Evolutionary conservation across 768 basidiomycete species (phyloP), one percentile per base, ranked within the genome.

Genomic region (Serendipita sp.): DNA sequence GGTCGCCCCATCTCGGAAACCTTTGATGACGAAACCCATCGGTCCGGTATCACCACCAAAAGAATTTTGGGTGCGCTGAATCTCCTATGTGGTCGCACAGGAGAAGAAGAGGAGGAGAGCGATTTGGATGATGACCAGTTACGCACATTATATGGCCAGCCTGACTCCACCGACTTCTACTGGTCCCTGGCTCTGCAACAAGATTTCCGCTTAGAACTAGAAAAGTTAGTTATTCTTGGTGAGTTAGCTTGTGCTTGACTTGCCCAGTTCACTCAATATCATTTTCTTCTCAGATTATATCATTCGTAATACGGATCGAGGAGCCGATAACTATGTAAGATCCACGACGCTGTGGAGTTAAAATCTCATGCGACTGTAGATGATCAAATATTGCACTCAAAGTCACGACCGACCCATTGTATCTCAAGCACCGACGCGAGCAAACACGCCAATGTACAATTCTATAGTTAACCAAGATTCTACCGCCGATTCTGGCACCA

Each of bases 181-280:
- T 95, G 92, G 92, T 88, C 82, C 58, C 79, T 80, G 65, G 75
- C 76, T 4, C 76, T 93, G 45, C 90, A 92, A 66, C 80, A 84
- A 66, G 86, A 84, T 65, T 94, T 94, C 70, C 77, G 89, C 66
- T 86, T 90, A 72, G 89, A 93, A 67, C 75, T 95, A 24, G 91
- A 95, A 71, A 92, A 91, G 85, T 90, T 94, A 22, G 88, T 94
- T 26, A 86, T 92, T 61, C 75, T 94, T 68, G 88, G 88, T 88
- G 7, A 38, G 14, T 72, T 45, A 72, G 50, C 22, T 28, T 64
- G 11, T 45, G 42, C 60, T 51, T 50, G 43, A 56, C 38, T 61
- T 30, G 38, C 24, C 26, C 28, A 28, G 20, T 42, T 20, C 31
- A 20, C 24, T 31, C 60, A n/a, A n/a, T n/a, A 30, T 64, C 3